Base-by-base conservation (phyloP, 164 flowering plant species). In the Liquidambar formosana region DNA sequence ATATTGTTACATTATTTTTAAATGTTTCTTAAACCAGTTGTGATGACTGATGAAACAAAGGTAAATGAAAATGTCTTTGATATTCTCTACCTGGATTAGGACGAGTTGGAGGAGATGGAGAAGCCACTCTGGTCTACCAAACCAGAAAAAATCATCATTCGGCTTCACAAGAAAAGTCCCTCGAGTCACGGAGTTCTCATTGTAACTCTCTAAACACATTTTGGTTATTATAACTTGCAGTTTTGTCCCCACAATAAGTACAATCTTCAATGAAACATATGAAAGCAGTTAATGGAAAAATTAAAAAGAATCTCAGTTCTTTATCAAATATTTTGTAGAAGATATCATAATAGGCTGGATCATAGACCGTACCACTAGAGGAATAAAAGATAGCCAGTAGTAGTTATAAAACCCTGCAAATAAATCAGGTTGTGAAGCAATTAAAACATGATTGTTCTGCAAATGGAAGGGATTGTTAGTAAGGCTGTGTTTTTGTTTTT, bases 21-120 rank as follows among this genome's bases (percentile, higher is more conserved):
- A 21, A 14, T 54, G 41, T 53, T 26, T 10, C 28, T 9, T 26
- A 27, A 4, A 10, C 6, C 3, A 15, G 25, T 0, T 27, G 44
- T 15, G n/a, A n/a, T n/a, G n/a, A n/a, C n/a, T n/a, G n/a, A n/a
- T n/a, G n/a, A n/a, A n/a, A 12, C 6, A 18, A 18, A 12, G 8
- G 3, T 57, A 57, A 6, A 25, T 27, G 18, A 4, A 27, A 25
- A 25, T 15, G 21, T 26, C 6, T 49, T 1, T 49, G 53, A 15
- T 1, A 16, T 59, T 28, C 15, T 21, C 25, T 71, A 84, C 88
- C 88, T 82, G 88, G 62, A 84, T 78, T 27, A 84, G 70, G 18
- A 82, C 79, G 51, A 84, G 79, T 59, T 84, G 84, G 27, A 84
- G 75, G 46, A 84, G 78, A 62, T 80, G 45, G 38, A 84, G 84